Conservation (phyloP, 768 basidiomycete species). For the Artomyces pyxidatus region DNA sequence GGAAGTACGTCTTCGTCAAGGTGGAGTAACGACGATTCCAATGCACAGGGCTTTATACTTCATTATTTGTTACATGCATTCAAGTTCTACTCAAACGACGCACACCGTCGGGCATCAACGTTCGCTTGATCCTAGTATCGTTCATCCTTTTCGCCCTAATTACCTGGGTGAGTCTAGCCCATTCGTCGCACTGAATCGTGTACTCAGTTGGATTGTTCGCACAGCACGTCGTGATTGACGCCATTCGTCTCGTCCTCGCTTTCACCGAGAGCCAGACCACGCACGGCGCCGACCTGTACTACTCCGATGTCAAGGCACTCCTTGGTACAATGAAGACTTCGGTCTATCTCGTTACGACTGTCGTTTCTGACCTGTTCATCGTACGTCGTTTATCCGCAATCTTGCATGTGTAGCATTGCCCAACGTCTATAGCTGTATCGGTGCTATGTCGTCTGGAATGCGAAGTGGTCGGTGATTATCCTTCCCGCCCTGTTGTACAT, state of each 20-base stretch:
- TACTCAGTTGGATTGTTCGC: not conserved
- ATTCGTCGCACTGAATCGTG: not conserved
- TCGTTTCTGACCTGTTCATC: not conserved
- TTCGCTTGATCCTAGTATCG: not conserved
- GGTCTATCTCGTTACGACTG: not conserved
- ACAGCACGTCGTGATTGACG: not conserved
- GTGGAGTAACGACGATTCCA: not conserved
- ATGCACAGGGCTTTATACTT: not conserved
- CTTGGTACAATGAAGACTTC: not conserved
- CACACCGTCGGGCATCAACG: not conserved
- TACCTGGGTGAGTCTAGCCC: not conserved
- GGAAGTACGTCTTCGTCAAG: not conserved
- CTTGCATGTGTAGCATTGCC: not conserved
- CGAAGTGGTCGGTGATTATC: not conserved
- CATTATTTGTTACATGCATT: not conserved
- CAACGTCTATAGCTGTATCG: not conserved
- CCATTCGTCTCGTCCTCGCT: not conserved
- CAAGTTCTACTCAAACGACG: not conserved
- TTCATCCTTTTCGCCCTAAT: not conserved
- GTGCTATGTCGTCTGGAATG: not conserved
- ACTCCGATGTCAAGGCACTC: not conserved
- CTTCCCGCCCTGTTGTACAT: not conserved
- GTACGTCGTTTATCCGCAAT: not conserved
- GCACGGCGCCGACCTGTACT: not conserved
- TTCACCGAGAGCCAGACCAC: not conserved